A percentile compares a stretch with the other conserved stretches of the same genome.
phyloP scores from a whole-genome alignment of 2,329 filamentous ascomycete genomes.

The Bipolaris oryzae region DNA sequence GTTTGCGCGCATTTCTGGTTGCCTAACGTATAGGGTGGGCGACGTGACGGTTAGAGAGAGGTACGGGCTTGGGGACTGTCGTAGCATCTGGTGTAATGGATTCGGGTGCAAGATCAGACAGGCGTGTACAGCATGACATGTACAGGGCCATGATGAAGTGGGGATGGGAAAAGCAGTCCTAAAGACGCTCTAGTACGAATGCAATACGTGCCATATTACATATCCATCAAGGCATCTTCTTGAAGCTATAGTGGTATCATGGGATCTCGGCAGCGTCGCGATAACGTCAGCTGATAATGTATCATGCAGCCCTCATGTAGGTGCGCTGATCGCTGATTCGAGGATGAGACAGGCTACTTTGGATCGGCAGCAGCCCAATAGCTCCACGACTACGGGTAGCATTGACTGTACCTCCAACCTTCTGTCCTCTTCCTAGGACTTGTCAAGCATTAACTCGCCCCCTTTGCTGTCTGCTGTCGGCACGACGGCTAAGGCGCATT shows the following conservation, averaged over 20 bases:
- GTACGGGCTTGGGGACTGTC: conserved; percentile 22
- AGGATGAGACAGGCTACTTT: conserved; percentile 8
- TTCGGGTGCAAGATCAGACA: conserved; percentile 18
- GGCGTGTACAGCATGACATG: conserved; percentile 24
- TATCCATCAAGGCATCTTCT: conserved; percentile 10
- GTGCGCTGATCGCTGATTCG: conserved; percentile 14
- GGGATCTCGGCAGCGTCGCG: conserved; percentile 9
- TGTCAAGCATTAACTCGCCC: neutral
- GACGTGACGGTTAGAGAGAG: conserved; percentile 28
- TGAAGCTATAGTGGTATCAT: conserved; percentile 1
- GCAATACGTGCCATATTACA: conserved; percentile 17
- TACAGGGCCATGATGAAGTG: conserved; percentile 17
- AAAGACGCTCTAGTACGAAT: conserved; percentile 15
- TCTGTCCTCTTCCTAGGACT: conserved; percentile 5
- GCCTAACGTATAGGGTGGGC: conserved; percentile 38
- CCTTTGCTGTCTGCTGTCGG: neutral
- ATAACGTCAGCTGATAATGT: conserved; percentile 34
- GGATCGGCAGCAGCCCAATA: conserved; percentile 16
- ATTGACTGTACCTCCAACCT: conserved; percentile 9
- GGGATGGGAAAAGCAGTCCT: conserved; percentile 18
- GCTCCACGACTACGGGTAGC: conserved; percentile 13
- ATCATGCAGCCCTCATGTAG: neutral
- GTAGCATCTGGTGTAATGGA: conserved; percentile 28
- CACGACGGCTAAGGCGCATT: conserved; percentile 4
- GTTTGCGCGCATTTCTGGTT: conserved; percentile 33